Percentiles rank a stretch among this genome's conserved stretches.
phyloP scores from a whole-genome alignment of 2,329 filamentous ascomycete genomes.

The Aspergillus eucalypticola region DNA sequence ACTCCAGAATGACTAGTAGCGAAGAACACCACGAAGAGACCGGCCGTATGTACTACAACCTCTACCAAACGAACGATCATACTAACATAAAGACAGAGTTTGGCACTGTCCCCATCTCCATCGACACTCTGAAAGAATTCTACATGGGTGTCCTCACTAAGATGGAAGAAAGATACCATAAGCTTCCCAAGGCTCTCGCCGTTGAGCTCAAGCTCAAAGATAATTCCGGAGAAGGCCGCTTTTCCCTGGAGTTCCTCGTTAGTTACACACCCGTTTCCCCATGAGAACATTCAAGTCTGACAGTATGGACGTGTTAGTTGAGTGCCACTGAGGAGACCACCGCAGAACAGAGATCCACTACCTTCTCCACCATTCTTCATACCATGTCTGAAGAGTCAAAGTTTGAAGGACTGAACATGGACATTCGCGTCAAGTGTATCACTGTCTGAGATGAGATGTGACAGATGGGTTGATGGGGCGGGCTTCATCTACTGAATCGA shows the following conservation, averaged over 20 bases:
- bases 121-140: not conserved
- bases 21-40: not conserved
- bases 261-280: not conserved
- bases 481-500: too few species aligned
- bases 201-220: not conserved
- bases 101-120: not conserved
- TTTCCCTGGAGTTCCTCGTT: not conserved
- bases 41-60: not conserved
- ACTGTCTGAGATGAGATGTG: too few species aligned
- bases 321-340: not conserved
- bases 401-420: not conserved
- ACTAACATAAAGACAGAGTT: not conserved
- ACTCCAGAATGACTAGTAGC: not conserved
- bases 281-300: not conserved
- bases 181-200: not conserved
- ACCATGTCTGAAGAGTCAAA: not conserved
- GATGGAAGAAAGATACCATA: not conserved
- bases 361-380: not conserved
- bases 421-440: not conserved
- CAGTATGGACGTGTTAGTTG: not conserved
- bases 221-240: not conserved
- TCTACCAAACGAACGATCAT: not conserved
- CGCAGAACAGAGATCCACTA: not conserved
- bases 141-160: not conserved
- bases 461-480: too few species aligned